A percentile compares a stretch with the other conserved stretches of the same genome.
Conservation (phyloP, 805 yeast genomes). For the Saturnispora galanensis region DNA sequence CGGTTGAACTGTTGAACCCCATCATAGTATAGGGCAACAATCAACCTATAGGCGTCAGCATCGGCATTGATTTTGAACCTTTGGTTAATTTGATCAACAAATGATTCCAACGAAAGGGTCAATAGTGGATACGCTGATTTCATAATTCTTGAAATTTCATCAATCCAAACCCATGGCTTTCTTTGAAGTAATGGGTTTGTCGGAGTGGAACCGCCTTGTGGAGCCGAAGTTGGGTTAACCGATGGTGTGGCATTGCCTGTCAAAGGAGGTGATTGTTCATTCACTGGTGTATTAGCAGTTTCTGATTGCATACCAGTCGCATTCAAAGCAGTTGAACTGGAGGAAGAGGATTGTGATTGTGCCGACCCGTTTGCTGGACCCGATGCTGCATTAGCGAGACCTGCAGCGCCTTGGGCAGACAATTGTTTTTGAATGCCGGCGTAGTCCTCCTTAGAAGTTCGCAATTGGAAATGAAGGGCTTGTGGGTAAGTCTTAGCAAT, state of each 20-base stretch:
- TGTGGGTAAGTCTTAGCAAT: slow-evolving; percentile 97
- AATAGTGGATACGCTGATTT: slow-evolving; percentile 94
- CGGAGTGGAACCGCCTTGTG: slow-evolving; percentile 5
- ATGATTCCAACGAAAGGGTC: slow-evolving; percentile 85
- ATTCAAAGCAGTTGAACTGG: slow-evolving; percentile 1
- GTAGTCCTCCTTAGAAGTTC: slow-evolving; percentile 93
- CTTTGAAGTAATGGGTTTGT: slow-evolving; percentile 16
- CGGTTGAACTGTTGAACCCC: slow-evolving; percentile 87
- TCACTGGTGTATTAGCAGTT: slow-evolving; percentile 2
- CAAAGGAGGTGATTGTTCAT: not conserved
- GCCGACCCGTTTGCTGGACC: slow-evolving; percentile 3
- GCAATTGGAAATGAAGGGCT: slow-evolving; percentile 88
- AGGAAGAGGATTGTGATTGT: not conserved
- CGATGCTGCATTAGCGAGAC: slow-evolving; percentile 2
- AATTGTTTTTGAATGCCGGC: slow-evolving; percentile 73
- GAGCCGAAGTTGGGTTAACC: not conserved
- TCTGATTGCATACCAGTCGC: slow-evolving; percentile 4
- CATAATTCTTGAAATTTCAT: slow-evolving; percentile 85
- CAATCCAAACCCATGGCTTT: slow-evolving; percentile 92
- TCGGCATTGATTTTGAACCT: slow-evolving; percentile 89
- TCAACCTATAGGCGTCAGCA: slow-evolving; percentile 90
- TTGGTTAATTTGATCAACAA: slow-evolving; percentile 91
- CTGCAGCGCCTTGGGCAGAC: slow-evolving; percentile 23
- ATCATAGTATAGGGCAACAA: slow-evolving; percentile 86
- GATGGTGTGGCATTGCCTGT: not conserved